Evolutionary conservation across 2,329 filamentous ascomycete species (phyloP), one percentile per base, ranked within the genome.

Genomic region (Fusarium sublunatum): DNA sequence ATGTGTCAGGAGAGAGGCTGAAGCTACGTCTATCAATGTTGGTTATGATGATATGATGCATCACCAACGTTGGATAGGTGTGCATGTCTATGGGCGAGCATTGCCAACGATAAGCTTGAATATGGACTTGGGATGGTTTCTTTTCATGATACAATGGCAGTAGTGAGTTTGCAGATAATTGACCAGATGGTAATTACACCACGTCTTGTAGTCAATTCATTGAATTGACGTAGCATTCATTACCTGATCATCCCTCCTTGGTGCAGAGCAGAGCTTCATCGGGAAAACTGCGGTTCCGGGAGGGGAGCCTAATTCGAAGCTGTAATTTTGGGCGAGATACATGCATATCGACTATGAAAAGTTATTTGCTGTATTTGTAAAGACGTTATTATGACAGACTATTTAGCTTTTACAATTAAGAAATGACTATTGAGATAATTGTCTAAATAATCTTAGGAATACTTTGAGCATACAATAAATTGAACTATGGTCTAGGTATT

Each of bases 231-330:
- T 68, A 63, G 45, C 66, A 66, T 66, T 58, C 64, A 66, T 66
- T 54, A 50, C 34, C 54, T 66, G 56, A 65, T 51, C 43, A 48
- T 39, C 8, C 64, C 22, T 22, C 26, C 55, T 64, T 64, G 61
- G 51, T 59, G 53, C 39, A 46, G 31, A 48, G 53, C 39, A 46
- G 31, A 48, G 54, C 47, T 52, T 61, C 44, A 35, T 48, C 67
- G 69, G 69, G 43, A 66, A 70, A 69, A 70, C 55, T 34, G n/a
- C 60, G 65, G 69, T 29, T 51, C 38, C 43, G 50, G n/a, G 32
- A 46, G 19, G 9, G 10, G 47, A 49, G 22, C 45, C 19, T 19
- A 19, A 19, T 19, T 19, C 2, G 19, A 19, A 19, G 19, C 19
- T 11, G 4, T 32, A 32, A 32, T 46, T 60, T 41, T 29, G 26